phyloP scores from a whole-genome alignment of 257 asterid genomes.

The Handroanthus guayacan region DNA sequence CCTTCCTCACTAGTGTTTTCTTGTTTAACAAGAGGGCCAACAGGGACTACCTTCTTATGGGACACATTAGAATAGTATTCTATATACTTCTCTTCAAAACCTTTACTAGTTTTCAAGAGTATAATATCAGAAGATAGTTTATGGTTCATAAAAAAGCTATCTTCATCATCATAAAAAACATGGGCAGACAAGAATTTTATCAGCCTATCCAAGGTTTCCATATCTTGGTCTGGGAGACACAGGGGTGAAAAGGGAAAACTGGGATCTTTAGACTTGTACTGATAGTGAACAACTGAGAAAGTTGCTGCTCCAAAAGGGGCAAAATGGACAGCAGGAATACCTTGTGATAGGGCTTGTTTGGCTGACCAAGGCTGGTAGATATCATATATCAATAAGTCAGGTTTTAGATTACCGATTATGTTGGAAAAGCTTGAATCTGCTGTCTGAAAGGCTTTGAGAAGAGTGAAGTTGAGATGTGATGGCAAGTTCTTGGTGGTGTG shows the following conservation, averaged over 20 bases:
- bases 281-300: neutral
- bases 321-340: neutral
- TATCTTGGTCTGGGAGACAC: neutral
- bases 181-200: neutral
- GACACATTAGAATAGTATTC: slow-evolving; percentile 42
- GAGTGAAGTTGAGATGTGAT: neutral
- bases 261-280: neutral
- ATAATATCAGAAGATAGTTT: slow-evolving; percentile 38
- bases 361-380: neutral
- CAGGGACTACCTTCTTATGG: slow-evolving; percentile 38
- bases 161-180: neutral
- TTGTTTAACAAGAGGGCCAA: slow-evolving; percentile 41
- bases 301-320: neutral
- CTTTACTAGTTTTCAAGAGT: slow-evolving; percentile 41
- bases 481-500: slow-evolving; percentile 9
- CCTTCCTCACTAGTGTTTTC: neutral
- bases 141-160: neutral
- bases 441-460: neutral
- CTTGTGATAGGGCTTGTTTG: neutral
- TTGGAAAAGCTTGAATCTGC: neutral
- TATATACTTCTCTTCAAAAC: slow-evolving; percentile 46
- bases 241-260: neutral
- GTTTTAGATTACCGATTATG: neutral
- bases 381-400: neutral
- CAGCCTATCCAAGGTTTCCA: neutral